These are phyloP conservation scores for Begonia peltatifolia DNA, from an alignment of 306 rosid genomes.

Conservation along the genomic window DNA sequence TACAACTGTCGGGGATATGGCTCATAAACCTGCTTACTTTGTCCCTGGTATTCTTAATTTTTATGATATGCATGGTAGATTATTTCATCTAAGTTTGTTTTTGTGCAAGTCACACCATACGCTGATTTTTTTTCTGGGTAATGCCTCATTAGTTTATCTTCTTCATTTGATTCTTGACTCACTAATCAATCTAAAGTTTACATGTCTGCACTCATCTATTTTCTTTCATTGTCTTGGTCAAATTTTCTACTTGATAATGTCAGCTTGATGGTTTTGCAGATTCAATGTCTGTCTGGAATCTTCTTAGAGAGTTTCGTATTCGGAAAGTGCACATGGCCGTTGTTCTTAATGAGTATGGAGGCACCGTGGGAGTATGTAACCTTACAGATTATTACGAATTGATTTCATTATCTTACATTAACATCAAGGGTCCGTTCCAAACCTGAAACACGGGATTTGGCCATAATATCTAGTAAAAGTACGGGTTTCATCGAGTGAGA, in stretches of 20 bases:
- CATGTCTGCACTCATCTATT: no score
- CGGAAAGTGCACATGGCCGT: slow-evolving; percentile 99
- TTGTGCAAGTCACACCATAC: no score
- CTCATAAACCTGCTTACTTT: slow-evolving; percentile 96
- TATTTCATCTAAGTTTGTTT: no score
- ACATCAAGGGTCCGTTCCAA: no score
- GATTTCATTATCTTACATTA: slow-evolving; percentile 1
- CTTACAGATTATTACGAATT: not conserved
- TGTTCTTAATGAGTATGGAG: slow-evolving; percentile 95
- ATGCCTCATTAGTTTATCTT: no score
- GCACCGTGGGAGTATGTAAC: slow-evolving; percentile 90
- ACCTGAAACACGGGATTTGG: not conserved
- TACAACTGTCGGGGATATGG: slow-evolving; percentile 82
- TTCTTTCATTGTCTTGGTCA: not conserved
- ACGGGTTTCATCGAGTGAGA: no score
- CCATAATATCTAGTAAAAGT: no score
- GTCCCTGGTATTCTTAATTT: slow-evolving; percentile 73
- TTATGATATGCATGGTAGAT: not conserved
- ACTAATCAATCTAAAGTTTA: no score
- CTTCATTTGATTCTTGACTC: no score
- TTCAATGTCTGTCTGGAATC: slow-evolving; percentile 99
- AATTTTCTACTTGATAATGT: slow-evolving; percentile 12
- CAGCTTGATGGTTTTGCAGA: slow-evolving; percentile 43
- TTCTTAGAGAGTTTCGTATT: slow-evolving; percentile 96
- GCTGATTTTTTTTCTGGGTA: no score